Evolutionary conservation across 1,139 yeast genomes (phyloP).

Genomic region (Diutina siamensis): DNA sequence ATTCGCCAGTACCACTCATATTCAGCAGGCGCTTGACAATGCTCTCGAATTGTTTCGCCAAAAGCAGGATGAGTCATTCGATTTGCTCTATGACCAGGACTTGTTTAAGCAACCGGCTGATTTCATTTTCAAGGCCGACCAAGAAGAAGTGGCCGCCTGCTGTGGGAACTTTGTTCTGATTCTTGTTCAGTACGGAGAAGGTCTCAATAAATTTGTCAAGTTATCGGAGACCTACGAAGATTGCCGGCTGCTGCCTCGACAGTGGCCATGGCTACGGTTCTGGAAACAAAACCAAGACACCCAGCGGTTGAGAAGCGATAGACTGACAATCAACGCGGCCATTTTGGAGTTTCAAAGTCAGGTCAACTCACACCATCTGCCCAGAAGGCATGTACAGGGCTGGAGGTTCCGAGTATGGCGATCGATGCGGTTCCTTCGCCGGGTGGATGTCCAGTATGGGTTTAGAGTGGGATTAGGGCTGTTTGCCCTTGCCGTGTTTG

Average conservation of each 20-base stretch:
- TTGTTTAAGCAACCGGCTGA: slow-evolving; percentile 31
- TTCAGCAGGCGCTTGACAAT: slow-evolving; percentile 33
- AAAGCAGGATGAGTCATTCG: slow-evolving; percentile 48
- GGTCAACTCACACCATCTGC: not conserved
- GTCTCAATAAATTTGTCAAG: slow-evolving; percentile 37
- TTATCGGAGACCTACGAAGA: slow-evolving; percentile 33
- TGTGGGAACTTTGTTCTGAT: slow-evolving; percentile 72
- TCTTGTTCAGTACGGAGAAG: slow-evolving; percentile 51
- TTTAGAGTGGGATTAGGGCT: slow-evolving; percentile 75
- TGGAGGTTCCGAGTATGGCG: slow-evolving; percentile 18
- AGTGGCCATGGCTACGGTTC: slow-evolving; percentile 43
- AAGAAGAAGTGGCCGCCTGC: slow-evolving; percentile 76
- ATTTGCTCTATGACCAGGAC: slow-evolving; percentile 46
- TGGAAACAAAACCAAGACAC: slow-evolving; percentile 22
- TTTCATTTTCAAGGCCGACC: slow-evolving; percentile 42
- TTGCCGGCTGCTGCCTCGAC: slow-evolving; percentile 15
- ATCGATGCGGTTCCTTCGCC: slow-evolving; percentile 24
- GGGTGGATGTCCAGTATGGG: slow-evolving; percentile 70
- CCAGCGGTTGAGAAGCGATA: not conserved
- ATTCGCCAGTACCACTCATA: slow-evolving; percentile 29
- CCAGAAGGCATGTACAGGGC: not conserved
- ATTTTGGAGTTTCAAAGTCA: not conserved
- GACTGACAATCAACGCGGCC: not conserved
- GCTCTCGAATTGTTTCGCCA: slow-evolving; percentile 46
- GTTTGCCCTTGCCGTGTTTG: slow-evolving; percentile 51